phyloP scores from a whole-genome alignment of 805 yeast species.

The Ogataea pignaliae region DNA sequence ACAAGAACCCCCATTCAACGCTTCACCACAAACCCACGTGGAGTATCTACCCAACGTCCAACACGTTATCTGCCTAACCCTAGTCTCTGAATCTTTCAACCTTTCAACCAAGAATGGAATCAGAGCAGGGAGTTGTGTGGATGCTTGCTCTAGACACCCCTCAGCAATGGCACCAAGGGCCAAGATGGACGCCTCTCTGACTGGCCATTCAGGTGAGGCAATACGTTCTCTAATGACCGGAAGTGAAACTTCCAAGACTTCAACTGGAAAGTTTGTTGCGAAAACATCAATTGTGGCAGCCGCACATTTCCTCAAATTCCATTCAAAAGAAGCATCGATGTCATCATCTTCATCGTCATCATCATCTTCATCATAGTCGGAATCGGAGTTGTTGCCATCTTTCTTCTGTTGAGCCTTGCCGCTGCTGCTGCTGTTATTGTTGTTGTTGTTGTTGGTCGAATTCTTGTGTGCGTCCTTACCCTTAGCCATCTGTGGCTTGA shows the following conservation, averaged over 20 bases:
- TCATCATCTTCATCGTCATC: slow-evolving; percentile 74
- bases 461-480: slow-evolving; percentile 42
- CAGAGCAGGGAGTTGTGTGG: slow-evolving; percentile 69
- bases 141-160: slow-evolving; percentile 71
- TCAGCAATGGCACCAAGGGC: slow-evolving; percentile 95
- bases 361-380: slow-evolving; percentile 52
- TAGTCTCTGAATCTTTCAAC: slow-evolving; percentile 67
- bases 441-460: slow-evolving; percentile 3
- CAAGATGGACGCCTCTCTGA: slow-evolving; percentile 87
- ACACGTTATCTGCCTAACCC: slow-evolving; percentile 90
- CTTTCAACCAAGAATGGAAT: slow-evolving; percentile 84
- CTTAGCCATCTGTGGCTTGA: slow-evolving; percentile 75
- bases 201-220: slow-evolving; percentile 73
- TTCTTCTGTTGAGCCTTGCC: no score
- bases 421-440: no score
- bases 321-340: slow-evolving; percentile 62
- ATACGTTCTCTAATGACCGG: slow-evolving; percentile 75
- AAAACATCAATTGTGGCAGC: slow-evolving; percentile 89
- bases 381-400: slow-evolving; percentile 29
- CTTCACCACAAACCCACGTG: slow-evolving; percentile 73
- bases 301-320: slow-evolving; percentile 91
- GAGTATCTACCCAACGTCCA: slow-evolving; percentile 92
- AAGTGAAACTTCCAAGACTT: slow-evolving; percentile 60
- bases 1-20: slow-evolving; percentile 55
- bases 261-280: slow-evolving; percentile 62